A percentile compares a stretch with the other conserved stretches of the same genome.
Evolutionary conservation across 495 filamentous ascomycete species (phyloP).

Genomic region (Hypoxylon cercidicola): DNA sequence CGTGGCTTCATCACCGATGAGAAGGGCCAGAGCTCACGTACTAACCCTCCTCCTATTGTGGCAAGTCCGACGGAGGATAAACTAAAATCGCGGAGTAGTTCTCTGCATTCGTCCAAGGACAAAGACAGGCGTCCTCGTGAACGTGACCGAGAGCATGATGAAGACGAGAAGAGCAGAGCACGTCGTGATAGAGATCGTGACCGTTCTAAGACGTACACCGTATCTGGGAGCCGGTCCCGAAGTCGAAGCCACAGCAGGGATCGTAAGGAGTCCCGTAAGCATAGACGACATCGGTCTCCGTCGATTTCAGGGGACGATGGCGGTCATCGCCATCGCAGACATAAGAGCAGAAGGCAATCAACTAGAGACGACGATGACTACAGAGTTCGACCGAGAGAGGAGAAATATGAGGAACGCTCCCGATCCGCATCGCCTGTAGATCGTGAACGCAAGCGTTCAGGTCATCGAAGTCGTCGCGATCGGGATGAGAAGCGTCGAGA

Average conservation of each 20-base stretch:
- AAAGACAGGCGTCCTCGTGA: constrained; percentile 48
- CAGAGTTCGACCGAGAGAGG: constrained; percentile 46
- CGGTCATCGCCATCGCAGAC: constrained; percentile 59
- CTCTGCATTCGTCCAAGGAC: constrained; percentile 45
- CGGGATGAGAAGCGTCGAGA: constrained; percentile 57
- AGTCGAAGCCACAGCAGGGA: constrained; percentile 58
- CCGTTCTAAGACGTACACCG: constrained; percentile 38
- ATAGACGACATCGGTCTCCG: constrained; percentile 67
- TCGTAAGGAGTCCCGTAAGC: constrained; percentile 63
- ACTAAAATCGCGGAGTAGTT: constrained; percentile 55
- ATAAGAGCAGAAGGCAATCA: constrained; percentile 58
- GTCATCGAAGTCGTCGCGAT: constrained; percentile 63
- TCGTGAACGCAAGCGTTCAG: constrained; percentile 57
- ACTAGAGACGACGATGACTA: constrained; percentile 51
- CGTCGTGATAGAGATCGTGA: constrained; percentile 45
- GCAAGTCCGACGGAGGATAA: constrained; percentile 48
- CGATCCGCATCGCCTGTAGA: constrained; percentile 64
- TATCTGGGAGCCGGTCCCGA: constrained; percentile 39
- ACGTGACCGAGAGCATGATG: constrained; percentile 45
- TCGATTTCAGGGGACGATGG: constrained; percentile 61
- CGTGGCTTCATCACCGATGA: constrained; percentile 57
- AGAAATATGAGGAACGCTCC: constrained; percentile 57
- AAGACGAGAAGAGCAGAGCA: constrained; percentile 42
- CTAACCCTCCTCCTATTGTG: constrained; percentile 43
- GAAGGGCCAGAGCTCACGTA: constrained; percentile 49